These are phyloP conservation scores for Lojkania enalia DNA, from an alignment of 2,329 filamentous ascomycete species.

Conservation along the genomic window DNA sequence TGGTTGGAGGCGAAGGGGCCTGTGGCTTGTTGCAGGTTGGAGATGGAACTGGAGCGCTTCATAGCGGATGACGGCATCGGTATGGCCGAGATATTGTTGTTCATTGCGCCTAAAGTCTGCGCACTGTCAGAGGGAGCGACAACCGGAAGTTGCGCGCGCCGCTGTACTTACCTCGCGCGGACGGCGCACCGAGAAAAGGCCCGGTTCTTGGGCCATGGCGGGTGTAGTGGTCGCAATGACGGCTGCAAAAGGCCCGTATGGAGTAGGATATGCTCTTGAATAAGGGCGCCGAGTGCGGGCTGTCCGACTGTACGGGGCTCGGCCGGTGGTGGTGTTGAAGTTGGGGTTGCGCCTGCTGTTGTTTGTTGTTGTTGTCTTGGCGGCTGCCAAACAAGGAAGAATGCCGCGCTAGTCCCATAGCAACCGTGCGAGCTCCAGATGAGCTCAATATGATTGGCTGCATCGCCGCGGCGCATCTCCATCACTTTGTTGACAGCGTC, in stretches of 20 bases:
- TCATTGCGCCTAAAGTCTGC: slow-evolving; percentile 85
- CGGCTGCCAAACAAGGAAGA: not conserved
- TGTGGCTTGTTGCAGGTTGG: slow-evolving; percentile 62
- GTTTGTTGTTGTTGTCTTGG: not conserved
- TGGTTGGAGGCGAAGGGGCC: slow-evolving; percentile 66
- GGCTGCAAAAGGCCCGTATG: too few relatives aligned
- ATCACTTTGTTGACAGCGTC: slow-evolving; percentile 9
- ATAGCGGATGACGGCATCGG: slow-evolving; percentile 91
- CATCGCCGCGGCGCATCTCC: not conserved
- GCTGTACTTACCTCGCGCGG: slow-evolving; percentile 75
- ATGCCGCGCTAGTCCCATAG: slow-evolving; percentile 22
- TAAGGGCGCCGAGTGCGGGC: not conserved
- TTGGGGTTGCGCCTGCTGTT: not conserved
- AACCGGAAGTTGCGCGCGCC: slow-evolving; percentile 17
- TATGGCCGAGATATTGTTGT: slow-evolving; percentile 78
- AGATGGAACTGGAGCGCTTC: slow-evolving; percentile 85
- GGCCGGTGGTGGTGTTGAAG: not conserved
- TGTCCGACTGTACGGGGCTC: slow-evolving; percentile 2
- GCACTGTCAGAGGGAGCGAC: slow-evolving; percentile 18
- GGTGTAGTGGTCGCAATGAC: too few relatives aligned
- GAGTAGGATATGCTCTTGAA: not conserved
- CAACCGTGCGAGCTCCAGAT: slow-evolving; percentile 22
- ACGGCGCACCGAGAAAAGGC: slow-evolving; percentile 88
- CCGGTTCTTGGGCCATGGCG: slow-evolving; percentile 49
- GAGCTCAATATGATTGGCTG: slow-evolving; percentile 26